Conservation (phyloP, 1,284 basidiomycete genomes). For the Hemileia vastatrix region DNA sequence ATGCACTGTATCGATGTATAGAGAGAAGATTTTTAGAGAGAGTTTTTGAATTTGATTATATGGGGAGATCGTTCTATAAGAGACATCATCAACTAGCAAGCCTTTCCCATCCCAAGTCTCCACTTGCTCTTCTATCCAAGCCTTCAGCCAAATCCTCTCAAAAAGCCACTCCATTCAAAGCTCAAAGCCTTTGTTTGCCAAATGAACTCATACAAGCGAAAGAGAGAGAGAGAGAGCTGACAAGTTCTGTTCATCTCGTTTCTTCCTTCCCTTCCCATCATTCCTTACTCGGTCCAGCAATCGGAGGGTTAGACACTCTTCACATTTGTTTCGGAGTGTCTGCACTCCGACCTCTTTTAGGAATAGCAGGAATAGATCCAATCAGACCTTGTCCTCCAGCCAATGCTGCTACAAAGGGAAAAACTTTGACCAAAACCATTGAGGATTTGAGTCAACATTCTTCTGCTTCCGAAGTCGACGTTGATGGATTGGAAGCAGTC, state of each 20-base stretch:
- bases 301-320: constrained; percentile 72
- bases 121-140: background rate
- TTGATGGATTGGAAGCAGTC: constrained; percentile 44
- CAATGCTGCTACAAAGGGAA: constrained; percentile 53
- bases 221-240: too few species aligned
- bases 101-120: background rate
- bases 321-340: constrained; percentile 77
- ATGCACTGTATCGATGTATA: too few species aligned
- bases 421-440: constrained; percentile 51
- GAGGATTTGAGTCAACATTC: constrained; percentile 50
- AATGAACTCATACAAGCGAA: too few species aligned
- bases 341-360: constrained; percentile 65
- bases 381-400: constrained; percentile 46
- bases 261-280: background rate
- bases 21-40: too few species aligned
- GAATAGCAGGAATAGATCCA: constrained; percentile 57
- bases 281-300: constrained; percentile 50
- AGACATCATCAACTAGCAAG: too few species aligned
- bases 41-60: too few species aligned
- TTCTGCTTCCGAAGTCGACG: constrained; percentile 24
- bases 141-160: too few species aligned
- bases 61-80: too few species aligned
- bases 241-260: background rate
- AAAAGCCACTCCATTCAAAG: too few species aligned
- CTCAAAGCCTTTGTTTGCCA: background rate